Base-by-base conservation (phyloP, 306 rosid genomes). In the Quercus variabilis region DNA sequence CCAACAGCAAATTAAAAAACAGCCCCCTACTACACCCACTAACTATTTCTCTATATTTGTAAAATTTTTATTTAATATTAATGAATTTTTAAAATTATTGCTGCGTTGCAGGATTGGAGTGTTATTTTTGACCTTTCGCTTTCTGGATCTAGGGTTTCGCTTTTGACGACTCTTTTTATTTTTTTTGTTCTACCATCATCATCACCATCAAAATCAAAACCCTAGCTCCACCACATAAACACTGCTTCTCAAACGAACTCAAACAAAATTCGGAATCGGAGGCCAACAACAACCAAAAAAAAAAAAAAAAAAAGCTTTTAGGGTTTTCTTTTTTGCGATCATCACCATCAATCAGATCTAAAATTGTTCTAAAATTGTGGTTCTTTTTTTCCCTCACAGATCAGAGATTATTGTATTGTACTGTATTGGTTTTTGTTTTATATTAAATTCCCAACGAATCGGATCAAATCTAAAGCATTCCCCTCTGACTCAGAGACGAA, bases 91-190 rank as follows among this genome's bases (percentile, higher is more conserved):
- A 46, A 73, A 69, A 80, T 35, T 3, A 38, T 64, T 35, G 5
- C 68, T 55, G 76, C 64, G 84, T 49, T 46, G 84, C 65, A 7
- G 87, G 81, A 52, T 64, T 55, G 68, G 76, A 26, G 83, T 75
- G 85, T 85, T 69, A 75, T 81, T 95, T 87, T 89, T 87, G 98
- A 95, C 93, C 92, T 89, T 88, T 86, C 89, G 90, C 89, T 85
- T 89, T 91, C 98, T 86, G 97, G 97, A 93, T 95, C 97, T 95
- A 95, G 99, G 99, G 98, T 91, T 96, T 92, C 67, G 83, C 74
- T 76, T 83, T 80, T 81, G 87, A 83, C 89, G 85, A 84, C 83
- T 83, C 25, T 69, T 28, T 76, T 84, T 63, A 0, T 79, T 83
- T 79, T 52, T 76, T 84, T 63, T 79, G 52, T 83, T 72, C 38